phyloP scores from a whole-genome alignment of 352 stramenopile species.

The Phytophthora europaea region DNA sequence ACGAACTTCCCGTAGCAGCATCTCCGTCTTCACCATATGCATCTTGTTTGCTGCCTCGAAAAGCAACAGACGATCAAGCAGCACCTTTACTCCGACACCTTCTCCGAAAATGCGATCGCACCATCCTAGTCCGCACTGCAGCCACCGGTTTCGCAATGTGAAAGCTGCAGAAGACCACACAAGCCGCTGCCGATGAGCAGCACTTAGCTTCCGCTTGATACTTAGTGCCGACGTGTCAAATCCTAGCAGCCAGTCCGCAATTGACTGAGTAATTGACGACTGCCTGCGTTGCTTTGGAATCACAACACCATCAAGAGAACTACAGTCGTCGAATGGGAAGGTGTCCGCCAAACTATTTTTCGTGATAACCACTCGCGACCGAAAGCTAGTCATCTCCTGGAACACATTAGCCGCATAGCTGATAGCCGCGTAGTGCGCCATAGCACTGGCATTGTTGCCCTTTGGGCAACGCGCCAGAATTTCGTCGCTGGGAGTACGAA shows the following conservation, averaged over 20 bases:
- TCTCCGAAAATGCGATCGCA: slow-evolving; percentile 58
- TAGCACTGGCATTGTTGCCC: slow-evolving; percentile 62
- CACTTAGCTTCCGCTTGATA: slow-evolving; percentile 55
- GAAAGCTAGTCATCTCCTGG: slow-evolving; percentile 71
- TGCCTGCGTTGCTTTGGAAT: slow-evolving; percentile 60
- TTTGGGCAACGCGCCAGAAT: slow-evolving; percentile 60
- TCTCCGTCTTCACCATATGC: slow-evolving; percentile 78
- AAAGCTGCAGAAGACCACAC: slow-evolving; percentile 66
- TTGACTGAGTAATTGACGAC: slow-evolving; percentile 52
- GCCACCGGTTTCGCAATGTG: slow-evolving; percentile 74
- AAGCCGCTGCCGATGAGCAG: slow-evolving; percentile 63
- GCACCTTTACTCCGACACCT: slow-evolving; percentile 70
- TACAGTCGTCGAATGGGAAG: slow-evolving; percentile 52
- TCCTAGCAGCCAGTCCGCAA: slow-evolving; percentile 74
- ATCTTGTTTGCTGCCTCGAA: slow-evolving; percentile 81
- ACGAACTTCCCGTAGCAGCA: slow-evolving; percentile 65
- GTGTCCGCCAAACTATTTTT: slow-evolving; percentile 54
- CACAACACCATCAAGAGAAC: slow-evolving; percentile 47
- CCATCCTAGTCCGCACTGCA: slow-evolving; percentile 71
- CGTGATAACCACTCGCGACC: slow-evolving; percentile 49
- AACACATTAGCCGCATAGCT: slow-evolving; percentile 68
- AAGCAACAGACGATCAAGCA: slow-evolving; percentile 64
- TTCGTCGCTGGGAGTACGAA: slow-evolving; percentile 56
- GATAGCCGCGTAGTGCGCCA: slow-evolving; percentile 76
- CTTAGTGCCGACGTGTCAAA: slow-evolving; percentile 58